Evolutionary conservation across 192 early-diverging fungal species (phyloP).

Genomic region (Backusella liffmaniae): DNA sequence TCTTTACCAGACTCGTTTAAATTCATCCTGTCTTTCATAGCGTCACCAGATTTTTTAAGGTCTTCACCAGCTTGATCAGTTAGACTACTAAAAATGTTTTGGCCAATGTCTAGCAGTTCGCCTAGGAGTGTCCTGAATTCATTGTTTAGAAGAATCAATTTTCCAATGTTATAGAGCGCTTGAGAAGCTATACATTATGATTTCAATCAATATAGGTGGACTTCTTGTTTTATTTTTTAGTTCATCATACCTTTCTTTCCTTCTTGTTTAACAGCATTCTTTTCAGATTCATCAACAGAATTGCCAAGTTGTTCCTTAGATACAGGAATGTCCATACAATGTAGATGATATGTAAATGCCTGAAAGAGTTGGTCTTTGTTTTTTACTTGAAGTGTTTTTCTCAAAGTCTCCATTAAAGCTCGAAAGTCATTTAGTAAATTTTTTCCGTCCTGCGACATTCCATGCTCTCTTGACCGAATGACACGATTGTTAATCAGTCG

Average conservation of each 20-base stretch:
- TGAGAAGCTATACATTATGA: background rate
- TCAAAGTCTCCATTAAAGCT: slow-evolving; percentile 32
- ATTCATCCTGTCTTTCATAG: background rate
- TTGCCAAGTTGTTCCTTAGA: background rate
- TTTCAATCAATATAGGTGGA: background rate
- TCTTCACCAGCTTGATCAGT: slow-evolving; percentile 21
- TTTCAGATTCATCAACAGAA: slow-evolving; percentile 1
- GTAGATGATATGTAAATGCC: slow-evolving; percentile 39
- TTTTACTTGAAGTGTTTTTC: slow-evolving; percentile 33
- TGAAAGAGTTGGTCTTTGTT: slow-evolving; percentile 44
- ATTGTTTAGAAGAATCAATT: slow-evolving; percentile 36
- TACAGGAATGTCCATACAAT: slow-evolving; percentile 1
- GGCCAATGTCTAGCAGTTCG: slow-evolving; percentile 36
- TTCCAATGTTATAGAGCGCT: slow-evolving; percentile 29
- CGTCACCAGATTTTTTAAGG: slow-evolving; percentile 16
- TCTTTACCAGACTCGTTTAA: background rate
- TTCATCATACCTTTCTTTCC: slow-evolving; percentile 19
- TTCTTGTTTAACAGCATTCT: slow-evolving; percentile 8
- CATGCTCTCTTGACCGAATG: slow-evolving; percentile 34
- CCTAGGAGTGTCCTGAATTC: slow-evolving; percentile 36
- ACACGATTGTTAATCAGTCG: slow-evolving; percentile 23
- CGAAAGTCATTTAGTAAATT: slow-evolving; percentile 37
- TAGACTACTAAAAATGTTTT: slow-evolving; percentile 18
- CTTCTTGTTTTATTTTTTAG: background rate
- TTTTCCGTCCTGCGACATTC: slow-evolving; percentile 39